Evolutionary conservation across 495 filamentous ascomycete species (phyloP), one percentile per base, ranked within the genome.

Genomic region (Penicillium subrubescens): DNA sequence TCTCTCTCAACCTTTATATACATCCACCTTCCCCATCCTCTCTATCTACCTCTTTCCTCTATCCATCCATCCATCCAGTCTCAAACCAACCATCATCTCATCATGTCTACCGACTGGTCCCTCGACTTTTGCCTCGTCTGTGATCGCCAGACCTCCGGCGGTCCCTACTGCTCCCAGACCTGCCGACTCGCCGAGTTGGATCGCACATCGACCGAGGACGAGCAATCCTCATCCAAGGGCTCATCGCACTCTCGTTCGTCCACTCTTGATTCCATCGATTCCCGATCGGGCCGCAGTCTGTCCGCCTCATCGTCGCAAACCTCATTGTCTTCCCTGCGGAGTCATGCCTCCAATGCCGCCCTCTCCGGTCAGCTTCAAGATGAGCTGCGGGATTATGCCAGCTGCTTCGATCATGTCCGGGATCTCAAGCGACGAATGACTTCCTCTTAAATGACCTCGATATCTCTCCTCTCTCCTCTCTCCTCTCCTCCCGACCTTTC

Each of bases 61-160:
- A n/a, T 54, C 54, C 35, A 29, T 41, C 48, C 17, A 48, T 43
- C 19, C 4, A 39, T 27, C 48, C 44, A 19, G 8, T 25, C 21
- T 53, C 50, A 14, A 53, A 34, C 29, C 17, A 7, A 44, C n/a
- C 43, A 48, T 35, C 53, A 21, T 37, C 31, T 27, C 12, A 31
- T 81, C 69, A 89, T 88, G 81, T 86, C 90, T 67, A 89, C 92
- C 74, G 88, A 88, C 65, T 97, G 94, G 93, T 92, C 90, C 66
- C 90, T 88, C 67, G 92, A 97, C 76, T 97, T 91, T 86, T 98
- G 94, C 81, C 88, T 98, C 63, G 88, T 89, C 82, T 98, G 94
- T 83, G 94, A 97, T 78, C 87, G 88, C 75, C 92, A 96, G 77
- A 95, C 90, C 60, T 69, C 81, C 23, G 90, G 90, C 64, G 87